These are phyloP conservation scores for Nephromyces sp. DNA, from an alignment of 169 alveolate genomes.

Conservation along the genomic window DNA sequence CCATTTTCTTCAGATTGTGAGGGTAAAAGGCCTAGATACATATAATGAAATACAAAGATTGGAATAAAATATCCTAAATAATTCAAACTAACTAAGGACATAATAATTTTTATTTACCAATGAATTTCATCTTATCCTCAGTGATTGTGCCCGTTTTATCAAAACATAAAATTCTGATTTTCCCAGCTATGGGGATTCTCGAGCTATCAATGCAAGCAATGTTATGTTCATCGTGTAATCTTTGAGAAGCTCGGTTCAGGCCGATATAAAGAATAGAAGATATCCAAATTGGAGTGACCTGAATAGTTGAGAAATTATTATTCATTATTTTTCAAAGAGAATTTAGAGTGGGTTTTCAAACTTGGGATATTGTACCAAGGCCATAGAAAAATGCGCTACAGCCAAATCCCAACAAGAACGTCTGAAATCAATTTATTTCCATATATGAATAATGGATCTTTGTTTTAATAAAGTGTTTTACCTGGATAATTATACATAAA, in stretches of 20 bases:
- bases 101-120: conserved; percentile 6
- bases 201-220: conserved; percentile 89
- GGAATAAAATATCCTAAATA: neutral
- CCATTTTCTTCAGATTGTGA: no score
- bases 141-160: conserved; percentile 41
- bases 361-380: conserved; percentile 64
- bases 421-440: neutral
- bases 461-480: no score
- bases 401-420: conserved; percentile 56
- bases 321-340: neutral
- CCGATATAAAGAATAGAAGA: conserved; percentile 86
- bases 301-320: neutral
- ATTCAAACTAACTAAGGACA: conserved; percentile 1
- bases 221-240: conserved; percentile 68
- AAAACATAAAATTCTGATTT: conserved; percentile 64
- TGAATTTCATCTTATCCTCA: conserved; percentile 17
- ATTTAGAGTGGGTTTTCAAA: neutral
- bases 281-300: conserved; percentile 86
- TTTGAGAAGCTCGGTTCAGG: conserved; percentile 76
- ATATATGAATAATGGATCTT: no score
- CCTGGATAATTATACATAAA: conserved; percentile 1
- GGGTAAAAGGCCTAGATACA: neutral
- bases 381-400: conserved; percentile 67
- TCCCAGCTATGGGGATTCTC: conserved; percentile 90
- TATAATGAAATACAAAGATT: neutral